Conservation (phyloP, 1,284 basidiomycete species). For the Apiotrichum akiyoshidainum region DNA sequence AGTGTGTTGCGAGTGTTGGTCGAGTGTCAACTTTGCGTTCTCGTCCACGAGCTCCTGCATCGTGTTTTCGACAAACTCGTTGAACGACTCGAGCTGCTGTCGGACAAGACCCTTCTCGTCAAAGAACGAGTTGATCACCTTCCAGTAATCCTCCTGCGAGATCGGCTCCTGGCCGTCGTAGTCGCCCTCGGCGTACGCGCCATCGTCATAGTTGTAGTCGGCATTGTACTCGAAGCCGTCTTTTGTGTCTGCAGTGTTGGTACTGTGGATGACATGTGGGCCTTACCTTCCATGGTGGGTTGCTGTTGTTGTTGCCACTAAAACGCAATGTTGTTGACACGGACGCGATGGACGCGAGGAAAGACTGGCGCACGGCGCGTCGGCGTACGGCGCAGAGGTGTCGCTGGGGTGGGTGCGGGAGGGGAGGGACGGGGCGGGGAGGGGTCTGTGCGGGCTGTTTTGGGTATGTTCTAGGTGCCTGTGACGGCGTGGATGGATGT, state of each 20-base stretch:
- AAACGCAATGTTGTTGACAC: no score
- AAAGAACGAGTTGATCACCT: constrained; percentile 93
- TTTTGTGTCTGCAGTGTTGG: constrained; percentile 29
- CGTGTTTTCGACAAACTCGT: constrained; percentile 99
- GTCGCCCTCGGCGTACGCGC: constrained; percentile 18
- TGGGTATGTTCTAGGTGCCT: not conserved
- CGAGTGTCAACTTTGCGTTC: constrained; percentile 85
- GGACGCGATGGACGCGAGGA: no score
- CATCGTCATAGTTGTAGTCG: constrained; percentile 31
- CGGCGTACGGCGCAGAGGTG: no score
- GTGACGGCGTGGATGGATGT: not conserved
- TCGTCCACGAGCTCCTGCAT: constrained; percentile 99
- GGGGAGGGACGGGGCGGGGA: not conserved
- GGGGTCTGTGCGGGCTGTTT: not conserved
- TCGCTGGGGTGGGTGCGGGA: no score
- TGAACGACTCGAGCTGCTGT: constrained; percentile 97
- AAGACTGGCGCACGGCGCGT: no score
- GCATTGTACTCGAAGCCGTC: constrained; percentile 39
- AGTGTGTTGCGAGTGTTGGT: constrained; percentile 93
- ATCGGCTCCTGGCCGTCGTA: constrained; percentile 65
- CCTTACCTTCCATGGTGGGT: constrained; percentile 31
- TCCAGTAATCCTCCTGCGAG: constrained; percentile 93
- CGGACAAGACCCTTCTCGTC: constrained; percentile 95
- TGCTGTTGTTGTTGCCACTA: no score
- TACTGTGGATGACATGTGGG: not conserved